These are phyloP conservation scores for Talaromyces islandicus DNA, from an alignment of 2,329 filamentous ascomycete genomes.

Conservation along the genomic window DNA sequence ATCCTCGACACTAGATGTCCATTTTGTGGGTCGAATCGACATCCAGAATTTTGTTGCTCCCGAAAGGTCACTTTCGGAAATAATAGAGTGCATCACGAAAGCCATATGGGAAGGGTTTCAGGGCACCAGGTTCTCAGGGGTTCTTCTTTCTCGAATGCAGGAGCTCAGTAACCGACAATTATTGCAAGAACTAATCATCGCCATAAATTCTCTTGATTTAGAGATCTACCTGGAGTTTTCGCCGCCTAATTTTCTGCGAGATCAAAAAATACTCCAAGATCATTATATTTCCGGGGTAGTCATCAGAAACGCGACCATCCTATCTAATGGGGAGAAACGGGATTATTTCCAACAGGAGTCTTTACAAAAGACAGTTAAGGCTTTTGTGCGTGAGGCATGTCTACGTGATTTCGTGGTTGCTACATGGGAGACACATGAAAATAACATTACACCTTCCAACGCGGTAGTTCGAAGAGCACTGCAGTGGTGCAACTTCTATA, in stretches of 20 bases:
- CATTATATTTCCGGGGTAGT: conserved; percentile 33
- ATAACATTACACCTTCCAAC: conserved; percentile 32
- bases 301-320: conserved; percentile 37
- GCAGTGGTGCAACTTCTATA: conserved; percentile 45
- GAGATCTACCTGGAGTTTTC: conserved; percentile 38
- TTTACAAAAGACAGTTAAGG: conserved; percentile 38
- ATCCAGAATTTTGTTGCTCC: conserved; percentile 17
- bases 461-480: conserved; percentile 39
- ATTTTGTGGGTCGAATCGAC: conserved; percentile 29
- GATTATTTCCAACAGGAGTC: conserved; percentile 41
- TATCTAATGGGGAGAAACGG: conserved; percentile 35
- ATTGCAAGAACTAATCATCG: conserved; percentile 25
- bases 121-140: conserved; percentile 30
- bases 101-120: conserved; percentile 20
- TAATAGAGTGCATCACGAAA: conserved; percentile 24
- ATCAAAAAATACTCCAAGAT: conserved; percentile 29
- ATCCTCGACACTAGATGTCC: conserved; percentile 13
- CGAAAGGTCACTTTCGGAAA: conserved; percentile 18
- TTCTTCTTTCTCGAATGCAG: conserved; percentile 41
- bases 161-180: conserved; percentile 22
- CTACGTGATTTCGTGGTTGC: conserved; percentile 38
- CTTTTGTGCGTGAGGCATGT: conserved; percentile 42
- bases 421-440: conserved; percentile 41
- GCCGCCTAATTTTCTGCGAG: conserved; percentile 35
- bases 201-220: conserved; percentile 31